Evolutionary conservation across 768 basidiomycete genomes (phyloP).

Genomic region (Brasilioporus rufonigricans): DNA sequence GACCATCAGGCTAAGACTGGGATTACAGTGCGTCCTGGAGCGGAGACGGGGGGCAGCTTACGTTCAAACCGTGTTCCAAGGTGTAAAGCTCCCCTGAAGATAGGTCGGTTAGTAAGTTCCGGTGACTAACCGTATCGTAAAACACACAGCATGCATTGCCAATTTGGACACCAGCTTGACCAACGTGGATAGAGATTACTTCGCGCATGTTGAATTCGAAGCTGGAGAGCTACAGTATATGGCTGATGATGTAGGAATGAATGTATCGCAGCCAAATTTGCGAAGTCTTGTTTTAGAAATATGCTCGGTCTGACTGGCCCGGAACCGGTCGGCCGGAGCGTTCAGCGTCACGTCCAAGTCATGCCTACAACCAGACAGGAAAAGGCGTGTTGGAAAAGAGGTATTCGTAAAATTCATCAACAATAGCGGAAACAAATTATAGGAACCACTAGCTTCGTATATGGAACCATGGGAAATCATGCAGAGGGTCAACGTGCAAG

Average conservation of each 20-base stretch:
- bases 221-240: slow-evolving; percentile 9
- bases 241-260: slow-evolving; percentile 7
- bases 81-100: slow-evolving; percentile 93
- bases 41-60: slow-evolving; percentile 40
- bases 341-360: neutral
- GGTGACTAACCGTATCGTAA: neutral
- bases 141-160: slow-evolving; percentile 94
- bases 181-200: slow-evolving; percentile 96
- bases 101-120: slow-evolving; percentile 5
- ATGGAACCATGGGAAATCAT: slow-evolving; percentile 24
- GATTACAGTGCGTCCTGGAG: slow-evolving; percentile 13
- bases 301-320: slow-evolving; percentile 5
- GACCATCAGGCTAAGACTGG: slow-evolving; percentile 78
- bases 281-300: slow-evolving; percentile 27
- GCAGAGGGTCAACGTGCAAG: slow-evolving; percentile 11
- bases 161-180: slow-evolving; percentile 94
- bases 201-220: slow-evolving; percentile 60
- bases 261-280: slow-evolving; percentile 15
- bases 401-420: slow-evolving; percentile 37
- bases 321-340: neutral
- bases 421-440: slow-evolving; percentile 26
- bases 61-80: slow-evolving; percentile 94
- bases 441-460: slow-evolving; percentile 27
- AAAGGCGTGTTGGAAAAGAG: neutral
- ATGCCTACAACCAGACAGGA: neutral